Percentiles rank a stretch among this genome's conserved stretches.
Conservation (phyloP, 169 alveolate species). For the Cryptosporidium sp. region DNA sequence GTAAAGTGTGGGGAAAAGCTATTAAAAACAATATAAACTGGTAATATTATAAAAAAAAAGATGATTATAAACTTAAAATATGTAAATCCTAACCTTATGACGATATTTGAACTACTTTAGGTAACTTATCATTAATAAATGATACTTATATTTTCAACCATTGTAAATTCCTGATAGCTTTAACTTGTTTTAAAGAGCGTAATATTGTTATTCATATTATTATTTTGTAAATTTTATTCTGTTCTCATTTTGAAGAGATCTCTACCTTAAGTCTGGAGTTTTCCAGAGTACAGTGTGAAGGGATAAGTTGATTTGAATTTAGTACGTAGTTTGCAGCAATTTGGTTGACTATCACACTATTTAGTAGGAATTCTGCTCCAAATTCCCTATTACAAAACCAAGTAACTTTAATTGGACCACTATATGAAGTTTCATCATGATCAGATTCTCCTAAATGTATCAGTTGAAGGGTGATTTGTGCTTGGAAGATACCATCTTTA, state of each 20-base stretch:
- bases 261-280: slow-evolving; percentile 63
- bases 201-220: background rate
- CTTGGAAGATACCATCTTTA: slow-evolving; percentile 35
- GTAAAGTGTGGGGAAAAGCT: background rate
- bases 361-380: slow-evolving; percentile 23
- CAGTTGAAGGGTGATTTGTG: slow-evolving; percentile 46
- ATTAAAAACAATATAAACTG: background rate
- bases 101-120: background rate
- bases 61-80: slow-evolving; percentile 1
- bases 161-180: background rate
- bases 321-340: slow-evolving; percentile 47
- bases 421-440: slow-evolving; percentile 24
- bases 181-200: background rate
- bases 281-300: slow-evolving; percentile 35
- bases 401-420: slow-evolving; percentile 51
- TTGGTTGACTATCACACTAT: slow-evolving; percentile 20
- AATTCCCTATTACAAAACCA: slow-evolving; percentile 65
- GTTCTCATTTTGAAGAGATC: background rate
- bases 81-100: background rate
- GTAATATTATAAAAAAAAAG: background rate
- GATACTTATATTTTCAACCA: background rate
- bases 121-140: background rate
- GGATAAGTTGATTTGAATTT: slow-evolving; percentile 46
- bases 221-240: background rate
- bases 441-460: slow-evolving; percentile 16